Evolutionary conservation across 1,139 yeast genomes (phyloP).

Genomic region (Yamadazyma atmosphaerica): DNA sequence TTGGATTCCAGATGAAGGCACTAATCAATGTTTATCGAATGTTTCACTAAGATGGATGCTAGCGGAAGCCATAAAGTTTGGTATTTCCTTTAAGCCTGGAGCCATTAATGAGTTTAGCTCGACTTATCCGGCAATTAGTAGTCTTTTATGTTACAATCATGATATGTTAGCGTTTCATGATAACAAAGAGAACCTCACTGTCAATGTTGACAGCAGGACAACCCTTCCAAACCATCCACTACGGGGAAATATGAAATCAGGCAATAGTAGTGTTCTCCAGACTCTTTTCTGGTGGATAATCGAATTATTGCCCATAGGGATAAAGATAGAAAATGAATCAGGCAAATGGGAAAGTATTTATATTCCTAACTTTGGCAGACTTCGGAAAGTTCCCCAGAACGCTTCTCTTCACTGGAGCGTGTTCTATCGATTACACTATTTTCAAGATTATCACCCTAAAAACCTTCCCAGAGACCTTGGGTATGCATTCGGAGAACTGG

Average conservation of each 20-base stretch:
- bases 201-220: not conserved
- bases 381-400: conserved; percentile 46
- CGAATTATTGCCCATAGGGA: conserved; percentile 59
- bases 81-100: conserved; percentile 44
- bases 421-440: conserved; percentile 50
- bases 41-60: conserved; percentile 61
- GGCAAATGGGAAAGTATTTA: conserved; percentile 49
- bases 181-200: not conserved
- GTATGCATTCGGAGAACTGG: conserved; percentile 20
- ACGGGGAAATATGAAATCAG: conserved; percentile 28
- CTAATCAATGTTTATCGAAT: conserved; percentile 29
- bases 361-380: conserved; percentile 55
- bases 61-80: conserved; percentile 49
- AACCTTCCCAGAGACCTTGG: conserved; percentile 43
- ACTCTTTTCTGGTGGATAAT: conserved; percentile 57
- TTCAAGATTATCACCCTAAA: conserved; percentile 43
- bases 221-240: conserved; percentile 9
- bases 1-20: conserved; percentile 49
- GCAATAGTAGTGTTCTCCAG: conserved; percentile 17
- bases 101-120: conserved; percentile 38
- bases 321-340: conserved; percentile 42
- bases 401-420: conserved; percentile 64
- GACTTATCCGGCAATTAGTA: conserved; percentile 33
- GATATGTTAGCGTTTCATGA: conserved; percentile 34
- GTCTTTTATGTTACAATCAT: conserved; percentile 48